Evolutionary conservation across 2,329 filamentous ascomycete species (phyloP), one percentile per base, ranked within the genome.

Genomic region (Phyllachora maydis): DNA sequence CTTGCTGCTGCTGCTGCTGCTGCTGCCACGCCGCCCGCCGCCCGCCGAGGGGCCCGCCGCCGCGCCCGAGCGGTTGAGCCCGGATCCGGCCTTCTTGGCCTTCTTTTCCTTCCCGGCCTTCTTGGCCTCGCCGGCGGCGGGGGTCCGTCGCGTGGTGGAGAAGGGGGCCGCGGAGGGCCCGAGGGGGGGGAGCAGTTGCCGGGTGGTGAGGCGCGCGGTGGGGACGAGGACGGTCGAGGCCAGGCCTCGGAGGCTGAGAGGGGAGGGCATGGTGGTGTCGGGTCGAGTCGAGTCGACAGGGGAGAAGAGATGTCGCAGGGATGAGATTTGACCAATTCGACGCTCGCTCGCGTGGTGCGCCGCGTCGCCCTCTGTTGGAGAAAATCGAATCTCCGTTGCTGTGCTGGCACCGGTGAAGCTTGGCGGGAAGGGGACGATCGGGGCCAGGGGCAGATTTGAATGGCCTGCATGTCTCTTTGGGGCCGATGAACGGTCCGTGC

Each of bases 171-270:
- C 20, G 12, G 14, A 11, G 19, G 14, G 7, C 8, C 21, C 17
- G 18, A 20, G 21, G 4, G 19, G 11, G 19, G 26, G 12, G 16
- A 20, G 6, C 19, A 9, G 12, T 10, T 11, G 18, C 21, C 21
- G 9, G 21, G 18, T n/a, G 14, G 25, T 23, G 26, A 24, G 12
- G 22, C 19, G 9, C 16, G 15, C 18, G 9, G 32, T 23, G 11
- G 28, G 29, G 21, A 18, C 11, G 10, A 32, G 19, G 19, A 35
- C 22, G 18, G 25, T 25, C 8, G 29, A 29, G 29, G 33, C 30
- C 11, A 35, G 25, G 24, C 31, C 32, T 15, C 31, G 27, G 25
- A 36, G 28, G 16, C 19, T 26, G 22, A 35, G 21, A 6, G 26
- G 12, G 23, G 30, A 27, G 6, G 31, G 28, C 32, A 34, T 36